These are phyloP conservation scores for Aphanomyces astaci DNA, from an alignment of 352 stramenopile species.

Conservation along the genomic window DNA sequence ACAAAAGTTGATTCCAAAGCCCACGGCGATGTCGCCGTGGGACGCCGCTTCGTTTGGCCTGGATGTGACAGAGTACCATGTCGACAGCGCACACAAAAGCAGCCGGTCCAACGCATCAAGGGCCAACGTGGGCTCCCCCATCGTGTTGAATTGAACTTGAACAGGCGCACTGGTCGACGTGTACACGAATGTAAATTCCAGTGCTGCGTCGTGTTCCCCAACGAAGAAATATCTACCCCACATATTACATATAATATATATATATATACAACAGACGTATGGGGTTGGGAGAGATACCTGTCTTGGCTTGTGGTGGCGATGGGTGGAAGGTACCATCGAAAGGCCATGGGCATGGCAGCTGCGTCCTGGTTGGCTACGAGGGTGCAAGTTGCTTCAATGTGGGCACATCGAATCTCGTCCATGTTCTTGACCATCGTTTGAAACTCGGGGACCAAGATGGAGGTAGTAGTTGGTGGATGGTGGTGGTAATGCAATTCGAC, in stretches of 20 bases:
- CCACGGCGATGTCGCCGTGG: neutral
- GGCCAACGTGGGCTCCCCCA: neutral
- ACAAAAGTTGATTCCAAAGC: slow-evolving; percentile 6
- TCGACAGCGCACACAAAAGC: neutral
- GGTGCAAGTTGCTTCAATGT: neutral
- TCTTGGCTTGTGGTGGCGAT: neutral
- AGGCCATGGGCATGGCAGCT: neutral
- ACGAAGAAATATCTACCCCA: slow-evolving; percentile 18
- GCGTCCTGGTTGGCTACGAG: neutral
- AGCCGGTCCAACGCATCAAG: neutral
- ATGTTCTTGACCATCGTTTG: neutral
- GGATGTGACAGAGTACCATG: neutral
- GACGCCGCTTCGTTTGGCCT: neutral
- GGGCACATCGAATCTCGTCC: slow-evolving; percentile 11
- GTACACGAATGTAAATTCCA: neutral
- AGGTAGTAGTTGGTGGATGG: too few species aligned
- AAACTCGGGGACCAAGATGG: neutral
- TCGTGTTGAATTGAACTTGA: neutral
- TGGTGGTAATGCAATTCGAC: neutral
- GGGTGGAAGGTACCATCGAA: slow-evolving; percentile 15
- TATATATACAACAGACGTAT: neutral
- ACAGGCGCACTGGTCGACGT: neutral
- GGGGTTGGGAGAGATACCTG: too few species aligned
- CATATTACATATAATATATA: neutral
- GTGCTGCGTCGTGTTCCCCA: neutral